Evolutionary conservation across 2,329 filamentous ascomycete genomes (phyloP), one percentile per base, ranked within the genome.

Genomic region (Neopestalotiopsis clavispora): DNA sequence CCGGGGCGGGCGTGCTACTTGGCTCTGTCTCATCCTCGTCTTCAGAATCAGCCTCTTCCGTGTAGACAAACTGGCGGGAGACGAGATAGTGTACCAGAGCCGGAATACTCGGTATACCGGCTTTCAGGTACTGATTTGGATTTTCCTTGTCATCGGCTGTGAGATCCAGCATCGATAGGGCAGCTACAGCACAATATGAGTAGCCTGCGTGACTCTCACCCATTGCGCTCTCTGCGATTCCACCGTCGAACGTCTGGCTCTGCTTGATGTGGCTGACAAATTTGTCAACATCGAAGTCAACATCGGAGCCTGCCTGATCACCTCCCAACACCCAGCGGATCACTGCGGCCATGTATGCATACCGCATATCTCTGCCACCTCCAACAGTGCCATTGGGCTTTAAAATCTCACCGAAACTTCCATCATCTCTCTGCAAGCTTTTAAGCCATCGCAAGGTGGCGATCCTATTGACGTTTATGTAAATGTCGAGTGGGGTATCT

Each of bases 191-290:
- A 79, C 94, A 98, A 83, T 95, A 98, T 10, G 94, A 94, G 79
- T 97, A 95, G 23, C 96, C 96, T 73, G 94, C 93, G 76, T 98
- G 94, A 42, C 94, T 91, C 81, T 98, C 95, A 69, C 94, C 91
- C 70, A 90, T 90, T 0, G 91, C 90, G 45, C 89, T 90, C 78
- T 97, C 94, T 2, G 91, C 91, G 71, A 97, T 90, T 5, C 95
- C 95, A 4, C 94, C 94, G 74, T 97, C 94, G 76, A 95, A 97
- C 0, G 91, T 91, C 90, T 94, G 79, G 65, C 91, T 91, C 57
- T 83, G 82, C 67, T 89, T 84, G 69, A 98, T 91, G 79, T 96
- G 94, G 14, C 82, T 79, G 32, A 94, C 86, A 72, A 97, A 84
- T 7, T 81, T 84, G 49, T 91, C 87, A 3, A 95, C 86, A 77